Evolutionary conservation across 2,329 filamentous ascomycete genomes (phyloP), one percentile per base, ranked within the genome.

Genomic region (Trichophyton equinum): DNA sequence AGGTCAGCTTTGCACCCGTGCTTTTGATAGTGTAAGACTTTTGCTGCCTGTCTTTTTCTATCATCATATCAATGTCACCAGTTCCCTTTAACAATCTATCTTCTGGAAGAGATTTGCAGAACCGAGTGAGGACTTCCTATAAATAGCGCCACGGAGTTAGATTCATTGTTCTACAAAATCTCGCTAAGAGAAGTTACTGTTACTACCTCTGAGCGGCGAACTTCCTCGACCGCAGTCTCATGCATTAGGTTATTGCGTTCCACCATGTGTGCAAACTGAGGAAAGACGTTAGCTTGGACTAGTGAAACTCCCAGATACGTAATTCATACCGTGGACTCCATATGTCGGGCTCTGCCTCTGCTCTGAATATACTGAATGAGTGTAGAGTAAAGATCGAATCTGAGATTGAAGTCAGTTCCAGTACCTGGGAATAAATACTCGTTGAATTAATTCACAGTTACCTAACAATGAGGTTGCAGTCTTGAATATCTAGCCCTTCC

Each of bases 281-380:
- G 27, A 42, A 6, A 55, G 22, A 46, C 33, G 57, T 67, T 40
- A 64, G 61, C 60, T 30, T 55, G 11, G 38, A 27, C 20, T 20
- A 3, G 30, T 1, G 7, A 22, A 22, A 49, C 47, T 20, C 57
- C 38, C 27, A 22, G 15, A n/a, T 22, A 4, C 4, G 20, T 27
- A 9, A 57, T 38, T 30, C 66, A 62, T 67, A 74, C 75, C 55
- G 82, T 85, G 0, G 94, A 97, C 60, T 86, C 81, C 0, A 76
- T 73, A 67, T 90, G 87, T 44, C 94, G 82, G 11, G 94, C 94
- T 60, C 94, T 83, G 0, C 94, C 94, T 64, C 90, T 83, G 13
- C 91, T 96, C 72, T 99, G 94, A 20, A 97, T 85, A 70, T 96
- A 97, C 69, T 95, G 89, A 59, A 97, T 97, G 72, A 96, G 85